Evolutionary conservation across 1,284 basidiomycete genomes (phyloP).

Genomic region (Malassezia furfur): DNA sequence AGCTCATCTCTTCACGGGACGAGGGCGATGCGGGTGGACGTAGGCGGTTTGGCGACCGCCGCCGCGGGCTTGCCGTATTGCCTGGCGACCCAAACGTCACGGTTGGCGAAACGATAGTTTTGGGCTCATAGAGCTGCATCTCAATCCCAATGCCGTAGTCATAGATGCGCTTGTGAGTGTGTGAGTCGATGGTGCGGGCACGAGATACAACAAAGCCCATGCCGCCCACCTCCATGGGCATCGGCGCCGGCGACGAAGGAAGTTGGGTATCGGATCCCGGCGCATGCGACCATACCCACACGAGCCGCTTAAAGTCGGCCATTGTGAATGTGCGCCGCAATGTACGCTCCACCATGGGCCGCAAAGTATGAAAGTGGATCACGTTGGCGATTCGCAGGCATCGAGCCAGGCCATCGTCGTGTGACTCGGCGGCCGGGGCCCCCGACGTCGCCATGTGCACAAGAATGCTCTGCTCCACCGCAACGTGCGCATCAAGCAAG

Average conservation of each 20-base stretch:
- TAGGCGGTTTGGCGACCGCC: neutral
- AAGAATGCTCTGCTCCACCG: slow-evolving; percentile 37
- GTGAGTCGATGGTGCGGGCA: slow-evolving; percentile 25
- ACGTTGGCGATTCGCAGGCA: slow-evolving; percentile 34
- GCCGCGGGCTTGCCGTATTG: neutral
- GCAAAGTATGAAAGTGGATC: slow-evolving; percentile 30
- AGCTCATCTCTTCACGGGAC: slow-evolving; percentile 25
- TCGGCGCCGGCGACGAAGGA: neutral
- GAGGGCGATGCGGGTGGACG: neutral
- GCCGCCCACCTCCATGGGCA: slow-evolving; percentile 20
- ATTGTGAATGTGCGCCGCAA: slow-evolving; percentile 27
- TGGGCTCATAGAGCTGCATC: slow-evolving; percentile 12
- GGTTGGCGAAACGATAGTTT: slow-evolving; percentile 19
- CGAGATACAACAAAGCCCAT: slow-evolving; percentile 31
- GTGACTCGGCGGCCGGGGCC: slow-evolving; percentile 19
- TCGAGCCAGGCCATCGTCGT: neutral
- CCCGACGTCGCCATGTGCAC: slow-evolving; percentile 41
- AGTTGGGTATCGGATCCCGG: neutral
- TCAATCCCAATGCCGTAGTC: slow-evolving; percentile 39
- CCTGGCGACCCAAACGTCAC: slow-evolving; percentile 23
- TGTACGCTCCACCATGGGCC: slow-evolving; percentile 36
- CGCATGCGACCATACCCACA: slow-evolving; percentile 33
- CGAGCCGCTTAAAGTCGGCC: slow-evolving; percentile 27
- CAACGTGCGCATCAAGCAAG: slow-evolving; percentile 28
- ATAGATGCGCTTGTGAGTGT: slow-evolving; percentile 19